A percentile compares a stretch with the other conserved stretches of the same genome.
phyloP scores from a whole-genome alignment of 768 basidiomycete species.

The Mycena latifolia region DNA sequence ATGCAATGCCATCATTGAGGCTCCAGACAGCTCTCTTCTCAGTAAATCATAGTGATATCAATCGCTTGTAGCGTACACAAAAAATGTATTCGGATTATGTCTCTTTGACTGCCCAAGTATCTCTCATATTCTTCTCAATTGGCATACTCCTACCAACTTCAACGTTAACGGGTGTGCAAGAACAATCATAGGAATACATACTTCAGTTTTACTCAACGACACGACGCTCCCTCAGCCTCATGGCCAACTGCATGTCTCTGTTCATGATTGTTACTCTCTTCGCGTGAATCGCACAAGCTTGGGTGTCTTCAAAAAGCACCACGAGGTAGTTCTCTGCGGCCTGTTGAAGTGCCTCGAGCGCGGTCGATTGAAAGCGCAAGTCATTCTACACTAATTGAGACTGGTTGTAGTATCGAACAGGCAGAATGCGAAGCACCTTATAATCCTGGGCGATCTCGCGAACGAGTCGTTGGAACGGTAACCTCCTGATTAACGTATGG shows the following conservation, averaged over 20 bases:
- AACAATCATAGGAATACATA: too few species aligned
- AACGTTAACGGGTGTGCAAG: too few species aligned
- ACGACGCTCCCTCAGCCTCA: too few species aligned
- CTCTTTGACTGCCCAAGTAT: too few species aligned
- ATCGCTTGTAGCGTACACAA: too few species aligned
- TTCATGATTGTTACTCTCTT: constrained; percentile 88
- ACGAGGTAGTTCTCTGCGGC: constrained; percentile 95
- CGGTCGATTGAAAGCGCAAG: constrained; percentile 95
- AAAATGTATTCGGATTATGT: too few species aligned
- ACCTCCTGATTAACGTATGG: constrained; percentile 91
- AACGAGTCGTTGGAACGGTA: constrained; percentile 95
- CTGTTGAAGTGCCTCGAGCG: constrained; percentile 93
- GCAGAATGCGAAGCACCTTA: constrained; percentile 61
- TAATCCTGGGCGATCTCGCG: constrained; percentile 97
- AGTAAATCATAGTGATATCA: too few species aligned
- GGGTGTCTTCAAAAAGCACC: constrained; percentile 99
- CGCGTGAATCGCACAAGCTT: constrained; percentile 95
- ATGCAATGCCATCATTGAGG: not conserved
- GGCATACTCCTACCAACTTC: too few species aligned
- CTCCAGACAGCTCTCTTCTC: constrained; percentile 5
- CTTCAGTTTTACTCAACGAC: too few species aligned
- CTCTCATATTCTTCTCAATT: too few species aligned
- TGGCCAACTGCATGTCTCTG: too few species aligned
- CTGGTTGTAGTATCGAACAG: too few species aligned
- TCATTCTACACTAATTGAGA: constrained; percentile 49